Conservation (phyloP, 2,329 filamentous ascomycete genomes). For the Colletotrichum higginsianum region DNA sequence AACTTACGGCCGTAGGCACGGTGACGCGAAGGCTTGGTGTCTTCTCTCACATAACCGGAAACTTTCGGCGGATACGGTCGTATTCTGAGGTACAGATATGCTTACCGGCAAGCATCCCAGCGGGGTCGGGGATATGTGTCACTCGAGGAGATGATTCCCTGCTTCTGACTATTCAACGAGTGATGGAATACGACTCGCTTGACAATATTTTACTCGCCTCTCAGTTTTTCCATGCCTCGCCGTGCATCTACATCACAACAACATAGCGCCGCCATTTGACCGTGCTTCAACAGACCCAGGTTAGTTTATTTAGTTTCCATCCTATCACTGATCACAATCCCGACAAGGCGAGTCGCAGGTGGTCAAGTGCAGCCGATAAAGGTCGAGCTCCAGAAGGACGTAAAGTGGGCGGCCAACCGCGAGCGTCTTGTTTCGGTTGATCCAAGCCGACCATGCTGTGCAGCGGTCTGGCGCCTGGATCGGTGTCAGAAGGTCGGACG, state of each 20-base stretch:
- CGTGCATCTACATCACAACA: background rate
- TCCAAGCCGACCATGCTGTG: slow-evolving; percentile 4
- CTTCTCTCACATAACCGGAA: background rate
- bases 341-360: slow-evolving; percentile 11
- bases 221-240: background rate
- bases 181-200: background rate
- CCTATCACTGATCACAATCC: slow-evolving; percentile 13
- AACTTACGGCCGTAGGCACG: background rate
- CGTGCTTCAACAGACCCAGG: background rate
- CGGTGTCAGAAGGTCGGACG: slow-evolving; percentile 30
- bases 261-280: background rate
- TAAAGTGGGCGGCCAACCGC: background rate
- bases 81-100: background rate
- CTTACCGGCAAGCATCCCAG: background rate
- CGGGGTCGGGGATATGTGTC: slow-evolving; percentile 10
- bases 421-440: background rate
- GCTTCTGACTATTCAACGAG: background rate
- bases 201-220: slow-evolving; percentile 6
- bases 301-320: background rate
- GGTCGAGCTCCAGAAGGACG: slow-evolving; percentile 15
- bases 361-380: slow-evolving; percentile 26
- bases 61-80: background rate
- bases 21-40: background rate
- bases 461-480: slow-evolving; percentile 16
- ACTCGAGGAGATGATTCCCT: background rate